These are phyloP conservation scores for Arthrobotrys sphaeroides DNA, from an alignment of 2,329 filamentous ascomycete species.

Conservation along the genomic window DNA sequence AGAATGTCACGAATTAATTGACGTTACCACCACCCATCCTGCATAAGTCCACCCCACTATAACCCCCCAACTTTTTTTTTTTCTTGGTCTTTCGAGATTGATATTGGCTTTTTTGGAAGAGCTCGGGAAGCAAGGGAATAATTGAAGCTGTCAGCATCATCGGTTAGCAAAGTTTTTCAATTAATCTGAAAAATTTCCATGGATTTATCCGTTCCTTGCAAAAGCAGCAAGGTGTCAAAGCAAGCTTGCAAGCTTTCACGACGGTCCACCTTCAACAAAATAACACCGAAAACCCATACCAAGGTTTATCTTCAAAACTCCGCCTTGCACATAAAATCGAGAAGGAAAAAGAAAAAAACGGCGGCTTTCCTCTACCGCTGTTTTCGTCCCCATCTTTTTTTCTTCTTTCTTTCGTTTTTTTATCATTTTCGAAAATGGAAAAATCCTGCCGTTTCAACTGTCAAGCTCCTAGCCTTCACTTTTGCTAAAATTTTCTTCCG, in stretches of 20 bases:
- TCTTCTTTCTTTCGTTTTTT: not conserved
- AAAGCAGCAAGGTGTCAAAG: constrained; percentile 40
- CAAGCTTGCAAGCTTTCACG: constrained; percentile 45
- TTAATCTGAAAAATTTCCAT: constrained; percentile 47
- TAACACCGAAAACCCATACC: not conserved
- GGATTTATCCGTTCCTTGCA: constrained; percentile 53
- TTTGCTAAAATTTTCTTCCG: constrained; percentile 3
- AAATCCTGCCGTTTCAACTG: constrained; percentile 16
- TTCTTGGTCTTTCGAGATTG: not conserved
- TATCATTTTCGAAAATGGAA: too few relatives aligned
- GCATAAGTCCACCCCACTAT: constrained; percentile 24
- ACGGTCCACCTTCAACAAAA: constrained; percentile 5
- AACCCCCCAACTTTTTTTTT: not conserved
- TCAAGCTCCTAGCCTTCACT: not conserved
- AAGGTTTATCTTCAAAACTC: constrained; percentile 10
- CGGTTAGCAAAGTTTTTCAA: constrained; percentile 35
- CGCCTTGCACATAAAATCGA: not conserved
- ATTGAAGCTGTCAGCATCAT: constrained; percentile 42
- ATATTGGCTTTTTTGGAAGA: constrained; percentile 20
- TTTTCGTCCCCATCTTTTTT: not conserved
- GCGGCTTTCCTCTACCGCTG: constrained; percentile 8
- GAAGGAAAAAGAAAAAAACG: constrained; percentile 16
- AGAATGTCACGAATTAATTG: constrained; percentile 38
- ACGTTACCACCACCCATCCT: constrained; percentile 33
- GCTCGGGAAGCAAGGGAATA: constrained; percentile 46